These are phyloP conservation scores for Fusarium sp. DNA, from an alignment of 2,329 filamentous ascomycete genomes.

Conservation along the genomic window DNA sequence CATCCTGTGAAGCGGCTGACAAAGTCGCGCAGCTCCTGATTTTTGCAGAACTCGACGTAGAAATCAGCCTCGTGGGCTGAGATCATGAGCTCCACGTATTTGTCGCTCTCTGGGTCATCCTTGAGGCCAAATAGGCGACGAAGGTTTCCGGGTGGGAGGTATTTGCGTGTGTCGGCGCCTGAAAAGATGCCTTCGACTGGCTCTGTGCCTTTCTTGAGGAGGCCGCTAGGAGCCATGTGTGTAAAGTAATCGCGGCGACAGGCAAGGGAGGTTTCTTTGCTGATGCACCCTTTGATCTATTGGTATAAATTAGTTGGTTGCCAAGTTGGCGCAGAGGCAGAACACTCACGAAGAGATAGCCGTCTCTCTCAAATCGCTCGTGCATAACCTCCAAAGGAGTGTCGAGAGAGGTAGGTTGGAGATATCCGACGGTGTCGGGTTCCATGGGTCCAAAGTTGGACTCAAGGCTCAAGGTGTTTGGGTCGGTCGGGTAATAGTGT, in stretches of 20 bases:
- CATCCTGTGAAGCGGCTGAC: constrained; percentile 18
- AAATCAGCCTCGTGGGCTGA: not conserved
- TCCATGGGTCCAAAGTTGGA: not conserved
- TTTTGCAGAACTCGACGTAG: constrained; percentile 6
- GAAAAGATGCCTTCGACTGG: not conserved
- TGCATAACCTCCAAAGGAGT: constrained; percentile 22
- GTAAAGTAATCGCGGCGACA: constrained; percentile 19
- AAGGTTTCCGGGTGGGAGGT: not conserved
- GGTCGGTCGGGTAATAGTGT: not conserved
- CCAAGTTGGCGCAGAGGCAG: rapidly evolving
- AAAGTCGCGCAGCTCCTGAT: constrained; percentile 6
- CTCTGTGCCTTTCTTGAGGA: constrained; percentile 6
- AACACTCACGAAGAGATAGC: constrained; percentile 20
- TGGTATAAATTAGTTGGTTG: rapidly evolving
- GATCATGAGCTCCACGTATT: not conserved
- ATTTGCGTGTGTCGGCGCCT: not conserved
- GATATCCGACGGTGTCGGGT: constrained; percentile 17
- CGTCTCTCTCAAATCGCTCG: constrained; percentile 22
- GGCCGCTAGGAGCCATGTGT: constrained; percentile 18
- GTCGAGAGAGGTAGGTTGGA: constrained; percentile 19
- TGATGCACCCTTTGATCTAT: constrained; percentile 8
- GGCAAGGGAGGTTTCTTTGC: constrained; percentile 11
- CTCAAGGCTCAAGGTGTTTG: not conserved
- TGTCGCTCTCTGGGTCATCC: not conserved
- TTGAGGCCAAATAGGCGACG: not conserved